Evolutionary conservation across 2,329 filamentous ascomycete genomes (phyloP).

Genomic region (Penicillium sp.): DNA sequence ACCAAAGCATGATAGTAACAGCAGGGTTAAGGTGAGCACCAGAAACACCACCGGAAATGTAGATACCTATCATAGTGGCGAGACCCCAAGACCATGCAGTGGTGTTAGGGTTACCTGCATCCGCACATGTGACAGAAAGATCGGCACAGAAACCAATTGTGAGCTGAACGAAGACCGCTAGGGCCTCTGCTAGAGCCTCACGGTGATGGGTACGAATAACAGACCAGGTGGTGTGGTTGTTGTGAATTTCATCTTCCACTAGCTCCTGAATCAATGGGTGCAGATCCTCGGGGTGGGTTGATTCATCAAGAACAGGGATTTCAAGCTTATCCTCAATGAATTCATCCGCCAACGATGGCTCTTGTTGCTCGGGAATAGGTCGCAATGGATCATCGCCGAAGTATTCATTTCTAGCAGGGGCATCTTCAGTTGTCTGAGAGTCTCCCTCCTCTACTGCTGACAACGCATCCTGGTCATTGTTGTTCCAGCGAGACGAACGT

Average conservation of each 20-base stretch:
- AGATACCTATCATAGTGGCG: slow-evolving; percentile 53
- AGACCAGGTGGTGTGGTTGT: slow-evolving; percentile 50
- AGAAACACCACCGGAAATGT: slow-evolving; percentile 50
- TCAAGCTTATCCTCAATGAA: slow-evolving; percentile 11
- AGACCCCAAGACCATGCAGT: slow-evolving; percentile 54
- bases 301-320: slow-evolving; percentile 29
- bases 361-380: slow-evolving; percentile 18
- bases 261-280: slow-evolving; percentile 45
- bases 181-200: slow-evolving; percentile 55
- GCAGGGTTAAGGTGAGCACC: slow-evolving; percentile 49
- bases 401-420: slow-evolving; percentile 8
- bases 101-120: slow-evolving; percentile 45
- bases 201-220: slow-evolving; percentile 52
- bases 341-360: slow-evolving; percentile 5
- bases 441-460: slow-evolving; percentile 26
- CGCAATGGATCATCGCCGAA: slow-evolving; percentile 22
- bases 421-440: slow-evolving; percentile 12
- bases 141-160: slow-evolving; percentile 54
- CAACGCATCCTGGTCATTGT: slow-evolving; percentile 18
- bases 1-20: slow-evolving; percentile 47
- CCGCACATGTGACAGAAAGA: slow-evolving; percentile 43
- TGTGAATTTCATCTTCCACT: slow-evolving; percentile 51
- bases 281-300: slow-evolving; percentile 43
- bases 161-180: slow-evolving; percentile 46
- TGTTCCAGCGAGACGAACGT: slow-evolving; percentile 23